Percentiles rank a stretch among this genome's conserved stretches.
Conservation (phyloP, 1,139 yeast species). For the Geotrichum klebahnii region DNA sequence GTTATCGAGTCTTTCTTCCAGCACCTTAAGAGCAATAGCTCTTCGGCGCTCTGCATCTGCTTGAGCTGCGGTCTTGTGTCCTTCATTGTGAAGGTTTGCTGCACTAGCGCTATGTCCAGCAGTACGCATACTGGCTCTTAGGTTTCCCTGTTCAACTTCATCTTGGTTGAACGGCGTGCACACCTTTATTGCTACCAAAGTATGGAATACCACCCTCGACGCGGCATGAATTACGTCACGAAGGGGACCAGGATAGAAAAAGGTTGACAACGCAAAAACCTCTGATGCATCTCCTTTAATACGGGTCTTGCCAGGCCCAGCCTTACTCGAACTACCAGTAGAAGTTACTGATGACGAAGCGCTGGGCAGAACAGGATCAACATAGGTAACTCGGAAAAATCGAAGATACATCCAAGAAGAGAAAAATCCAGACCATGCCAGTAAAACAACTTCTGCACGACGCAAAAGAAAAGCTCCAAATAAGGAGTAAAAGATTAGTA, state of each 20-base stretch:
- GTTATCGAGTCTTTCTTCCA: constrained; percentile 56
- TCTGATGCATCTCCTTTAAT: constrained; percentile 84
- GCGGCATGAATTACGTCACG: constrained; percentile 51
- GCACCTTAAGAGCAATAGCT: constrained; percentile 76
- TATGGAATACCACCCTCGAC: constrained; percentile 52
- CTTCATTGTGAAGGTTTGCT: constrained; percentile 15
- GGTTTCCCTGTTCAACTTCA: constrained; percentile 67
- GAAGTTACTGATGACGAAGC: constrained; percentile 28
- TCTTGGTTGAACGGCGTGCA: constrained; percentile 67
- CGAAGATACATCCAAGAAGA: constrained; percentile 72
- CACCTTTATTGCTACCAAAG: constrained; percentile 50
- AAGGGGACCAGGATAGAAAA: constrained; percentile 63
- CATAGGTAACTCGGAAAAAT: constrained; percentile 56
- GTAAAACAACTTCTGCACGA: constrained; percentile 41
- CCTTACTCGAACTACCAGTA: constrained; percentile 17
- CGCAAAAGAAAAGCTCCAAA: constrained; percentile 25
- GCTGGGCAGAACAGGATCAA: constrained; percentile 33
- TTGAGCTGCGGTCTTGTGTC: constrained; percentile 21
- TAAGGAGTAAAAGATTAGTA: constrained; percentile 46
- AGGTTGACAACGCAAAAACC: constrained; percentile 75
- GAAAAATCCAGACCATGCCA: constrained; percentile 66
- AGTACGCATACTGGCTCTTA: constrained; percentile 46
- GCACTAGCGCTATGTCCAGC: constrained; percentile 34
- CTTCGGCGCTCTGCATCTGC: constrained; percentile 77
- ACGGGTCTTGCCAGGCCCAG: constrained; percentile 36